These are phyloP conservation scores for Ambrosiella cleistominuta DNA, from an alignment of 2,329 filamentous ascomycete species.

Conservation along the genomic window DNA sequence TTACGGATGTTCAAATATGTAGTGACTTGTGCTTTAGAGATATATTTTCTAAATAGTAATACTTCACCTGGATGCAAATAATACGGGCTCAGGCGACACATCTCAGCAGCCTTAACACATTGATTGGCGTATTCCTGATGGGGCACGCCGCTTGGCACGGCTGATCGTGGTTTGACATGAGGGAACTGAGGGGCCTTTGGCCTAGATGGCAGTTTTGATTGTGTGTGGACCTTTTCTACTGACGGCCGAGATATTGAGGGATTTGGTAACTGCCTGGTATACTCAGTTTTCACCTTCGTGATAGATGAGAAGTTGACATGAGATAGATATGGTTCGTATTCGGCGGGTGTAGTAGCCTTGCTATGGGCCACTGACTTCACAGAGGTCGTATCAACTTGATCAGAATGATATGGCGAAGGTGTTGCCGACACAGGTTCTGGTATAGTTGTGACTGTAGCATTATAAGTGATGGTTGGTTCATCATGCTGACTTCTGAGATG, in stretches of 20 bases:
- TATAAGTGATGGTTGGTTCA: background rate
- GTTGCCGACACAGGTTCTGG: slow-evolving; percentile 1
- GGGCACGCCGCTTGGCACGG: slow-evolving; percentile 60
- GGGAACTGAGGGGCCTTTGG: slow-evolving; percentile 2
- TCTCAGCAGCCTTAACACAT: slow-evolving; percentile 76
- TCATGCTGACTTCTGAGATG: background rate
- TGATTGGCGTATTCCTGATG: slow-evolving; percentile 72
- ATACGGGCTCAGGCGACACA: slow-evolving; percentile 78
- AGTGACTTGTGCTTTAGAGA: slow-evolving; percentile 79
- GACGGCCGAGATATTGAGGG: background rate
- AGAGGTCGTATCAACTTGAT: slow-evolving; percentile 39
- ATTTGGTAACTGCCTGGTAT: background rate
- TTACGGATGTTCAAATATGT: slow-evolving; percentile 94
- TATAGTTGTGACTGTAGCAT: background rate
- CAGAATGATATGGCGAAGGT: slow-evolving; percentile 31
- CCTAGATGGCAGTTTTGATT: background rate
- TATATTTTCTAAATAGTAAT: slow-evolving; percentile 56
- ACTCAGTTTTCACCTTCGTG: background rate
- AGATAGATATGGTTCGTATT: slow-evolving; percentile 18
- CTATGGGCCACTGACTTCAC: slow-evolving; percentile 38
- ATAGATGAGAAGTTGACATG: background rate
- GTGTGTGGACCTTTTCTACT: background rate
- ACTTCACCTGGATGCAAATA: slow-evolving; percentile 76
- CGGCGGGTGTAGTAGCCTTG: slow-evolving; percentile 45
- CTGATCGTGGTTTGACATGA: slow-evolving; percentile 45